Base-by-base conservation (phyloP, 805 yeast species). In the Grigorovia humatica region DNA sequence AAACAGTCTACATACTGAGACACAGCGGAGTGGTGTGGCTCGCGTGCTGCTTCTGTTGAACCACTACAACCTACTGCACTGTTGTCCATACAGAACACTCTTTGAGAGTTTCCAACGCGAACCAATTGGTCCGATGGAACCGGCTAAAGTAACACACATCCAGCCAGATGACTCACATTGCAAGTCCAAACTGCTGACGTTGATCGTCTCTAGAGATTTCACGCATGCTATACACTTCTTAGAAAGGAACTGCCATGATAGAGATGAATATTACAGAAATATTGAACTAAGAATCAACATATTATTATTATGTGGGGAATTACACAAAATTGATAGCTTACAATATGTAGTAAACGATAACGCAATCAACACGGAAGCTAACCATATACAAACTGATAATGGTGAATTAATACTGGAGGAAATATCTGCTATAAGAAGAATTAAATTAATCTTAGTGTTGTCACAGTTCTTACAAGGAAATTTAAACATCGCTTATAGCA, bases 271-370 rank as follows among this genome's bases (percentile, higher is more conserved):
- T 45, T 60, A 51, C 27, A 53, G 49, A 42, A 57, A 56, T n/a
- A 40, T 61, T 20, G 64, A 64, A 44, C 32, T 27, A 9, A 54
- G 58, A 8, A 51, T 56, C 0, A 53, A 59, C 42, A 9, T 61
- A 7, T 45, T 56, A n/a, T 41, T 64, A 17, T 47, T 63, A 15
- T 30, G 55, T 1, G 50, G 51, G 18, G 55, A 60, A 42, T 64
- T 54, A 49, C 58, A 56, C 19, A 55, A 53, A 18, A 27, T 63
- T 12, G 63, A 60, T 35, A 66, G 62, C 45, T 41, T 65, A 4
- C 62, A 61, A n/a, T 54, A 59, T 40, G 53, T 15, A 38, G 17
- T 38, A 15, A 8, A 38, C 15, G 42, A 15, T 38, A 38, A 15
- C 13, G 18, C 4, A 3, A n/a, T 12, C 3, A n/a, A n/a, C 17